Evolutionary conservation across 1,139 yeast species (phyloP), one percentile per base, ranked within the genome.

Genomic region (Komagataea norvegica): DNA sequence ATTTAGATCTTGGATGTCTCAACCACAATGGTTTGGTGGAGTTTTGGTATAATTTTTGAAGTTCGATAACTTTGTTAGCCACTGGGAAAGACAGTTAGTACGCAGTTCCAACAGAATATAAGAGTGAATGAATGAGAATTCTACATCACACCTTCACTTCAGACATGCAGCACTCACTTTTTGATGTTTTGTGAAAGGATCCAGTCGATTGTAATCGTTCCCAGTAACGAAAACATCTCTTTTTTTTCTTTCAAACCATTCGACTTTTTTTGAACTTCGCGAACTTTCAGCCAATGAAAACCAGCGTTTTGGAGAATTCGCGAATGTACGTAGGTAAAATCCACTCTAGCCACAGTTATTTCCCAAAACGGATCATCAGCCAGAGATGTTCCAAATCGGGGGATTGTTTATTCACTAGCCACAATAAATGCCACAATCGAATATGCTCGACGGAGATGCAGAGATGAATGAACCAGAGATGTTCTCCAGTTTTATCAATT

Each of bases 1-100:
- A 68, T 69, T 85, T 86, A 52, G 96, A 79, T 68, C 89, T 79
- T 62, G 78, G 78, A 60, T 71, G 77, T 73, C 81, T 79, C 72
- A 78, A 68, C 87, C 86, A 82, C 62, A 83, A 72, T 57, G 80
- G 83, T 67, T 80, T 77, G 59, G 72, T 66, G 49, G 89, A 73
- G 54, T 67, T 60, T 68, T 83, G 93, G 73, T 79, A 83, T 54
- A 74, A 67, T 67, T 74, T 81, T 72, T 83, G 93, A 63, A 80
- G 68, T 60, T 79, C 75, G 55, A 82, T 80, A 60, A 83, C 77
- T 71, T 75, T 78, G 72, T 74, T 67, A 27, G 41, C 41, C 41
- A 37, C 41, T 37, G n/a, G 13, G 16, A 8, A 36, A 11, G 13
- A 8, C 7, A 22, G 50, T 40, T 41, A 49, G 46, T 38, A 37